Base-by-base conservation (phyloP, 2,329 filamentous ascomycete genomes). In the Colletotrichum sp. region DNA sequence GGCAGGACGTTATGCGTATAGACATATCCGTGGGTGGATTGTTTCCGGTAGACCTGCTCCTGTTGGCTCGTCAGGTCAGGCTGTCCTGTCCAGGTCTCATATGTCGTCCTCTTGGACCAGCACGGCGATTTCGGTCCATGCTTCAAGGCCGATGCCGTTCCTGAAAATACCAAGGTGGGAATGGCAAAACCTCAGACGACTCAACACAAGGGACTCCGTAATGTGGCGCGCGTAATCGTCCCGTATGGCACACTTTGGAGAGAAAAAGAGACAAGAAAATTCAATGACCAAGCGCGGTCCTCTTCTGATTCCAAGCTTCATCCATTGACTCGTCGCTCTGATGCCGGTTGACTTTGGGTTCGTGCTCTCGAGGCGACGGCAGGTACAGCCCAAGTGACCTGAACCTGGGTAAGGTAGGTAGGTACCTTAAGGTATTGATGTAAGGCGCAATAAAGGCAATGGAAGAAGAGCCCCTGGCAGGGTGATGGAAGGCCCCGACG, bases 161-260 rank as follows among this genome's bases (percentile, higher is more conserved):
- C 66, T 60, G 69, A 36, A 72, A 59, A 52, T 67, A 49, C 60
- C 69, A 32, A n/a, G 63, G 34, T 44, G 30, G 69, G 69, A 75
- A 72, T 39, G 36, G 39, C 63, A 72, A 15, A 75, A 72, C 69
- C 73, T 75, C 69, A 63, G 69, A 75, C 73, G 73, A 75, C 39
- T 70, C 55, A 68, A 72, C 39, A 63, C 55, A 64, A 72, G 69
- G 73, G 69, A 75, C 55, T 57, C 62, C 55, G 52, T 72, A 26
- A 64, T 49, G 63, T 72, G 63, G 73, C 57, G 39, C 55, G 63
- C 28, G 32, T 64, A 63, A 7, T 32, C 63, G 24, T 39, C 63
- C 69, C 44, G 44, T 63, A n/a, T 21, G 30, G 24, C 26, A 44
- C 15, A 64, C 34, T 0, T 21, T 64, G 44, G 6, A 52, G n/a